These are phyloP conservation scores for Rasamsonia emersonii DNA, from an alignment of 2,329 filamentous ascomycete genomes.

Conservation along the genomic window DNA sequence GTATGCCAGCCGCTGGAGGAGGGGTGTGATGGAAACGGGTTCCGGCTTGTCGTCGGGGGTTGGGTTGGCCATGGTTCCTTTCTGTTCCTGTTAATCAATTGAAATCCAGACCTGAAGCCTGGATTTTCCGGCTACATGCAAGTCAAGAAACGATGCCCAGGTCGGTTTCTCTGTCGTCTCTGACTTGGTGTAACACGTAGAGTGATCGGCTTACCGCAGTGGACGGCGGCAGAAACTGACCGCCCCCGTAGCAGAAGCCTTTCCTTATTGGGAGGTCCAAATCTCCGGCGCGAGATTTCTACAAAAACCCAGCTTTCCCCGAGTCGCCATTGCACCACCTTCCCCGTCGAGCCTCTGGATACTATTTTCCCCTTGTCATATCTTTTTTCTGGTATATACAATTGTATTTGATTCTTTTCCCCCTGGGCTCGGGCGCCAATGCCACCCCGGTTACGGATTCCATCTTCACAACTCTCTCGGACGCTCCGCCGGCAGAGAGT, in stretches of 20 bases:
- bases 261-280: conserved; percentile 5
- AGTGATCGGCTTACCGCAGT: conserved; percentile 12
- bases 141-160: too few relatives aligned
- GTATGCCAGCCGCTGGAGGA: conserved; percentile 40
- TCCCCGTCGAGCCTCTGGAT: too few relatives aligned
- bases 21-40: conserved; percentile 38
- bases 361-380: too few relatives aligned
- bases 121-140: too few relatives aligned
- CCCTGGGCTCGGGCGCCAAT: conserved; percentile 27
- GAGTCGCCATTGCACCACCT: too few relatives aligned
- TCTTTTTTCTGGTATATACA: too few relatives aligned
- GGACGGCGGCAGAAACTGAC: conserved; percentile 16
- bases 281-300: too few relatives aligned
- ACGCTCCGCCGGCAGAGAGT: conserved; percentile 28
- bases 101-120: too few relatives aligned
- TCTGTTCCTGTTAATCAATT: too few relatives aligned
- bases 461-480: conserved; percentile 24
- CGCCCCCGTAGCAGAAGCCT: conserved; percentile 10
- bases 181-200: conserved; percentile 1
- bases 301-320: too few relatives aligned
- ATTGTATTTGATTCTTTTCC: too few relatives aligned
- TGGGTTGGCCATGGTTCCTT: conserved; percentile 19
- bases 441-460: conserved; percentile 45
- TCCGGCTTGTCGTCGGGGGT: conserved; percentile 21
- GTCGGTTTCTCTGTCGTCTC: background rate